Evolutionary conservation across 306 rosid genomes (phyloP), one percentile per base, ranked within the genome.

Genomic region (Cucurbita argyrosperma): DNA sequence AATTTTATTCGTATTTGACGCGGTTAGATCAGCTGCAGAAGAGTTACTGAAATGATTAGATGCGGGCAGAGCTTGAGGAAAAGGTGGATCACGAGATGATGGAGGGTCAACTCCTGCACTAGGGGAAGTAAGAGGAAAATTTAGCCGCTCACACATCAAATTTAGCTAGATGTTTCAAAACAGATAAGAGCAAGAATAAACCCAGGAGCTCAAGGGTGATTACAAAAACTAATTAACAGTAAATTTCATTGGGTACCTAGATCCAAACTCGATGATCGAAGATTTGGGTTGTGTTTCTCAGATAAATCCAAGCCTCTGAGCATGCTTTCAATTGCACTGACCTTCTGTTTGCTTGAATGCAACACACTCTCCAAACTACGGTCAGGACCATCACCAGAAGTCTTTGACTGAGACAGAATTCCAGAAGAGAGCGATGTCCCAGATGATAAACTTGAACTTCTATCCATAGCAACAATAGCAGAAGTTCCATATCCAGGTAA

Each of bases 101-200:
- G 99, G 99, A 87, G 93, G 97, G 92, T 95, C 99, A 95, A 95
- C 97, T 88, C 99, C 99, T 95, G 99, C 96, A 87, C 97, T 87
- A 95, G 97, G 96, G 82, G 84, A 72, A 88, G 88, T 80, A 91
- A 83, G 73, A 84, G 82, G 80, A 77, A 86, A 89, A 85, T 81
- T 89, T 86, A 91, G 95, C 97, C 83, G 85, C 84, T 85, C 92
- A 85, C 86, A 85, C 71, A 69, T 77, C 71, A 76, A 74, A 62
- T 56, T 58, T 79, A 54, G 74, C 59, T 70, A 50, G 46, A 50
- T 26, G 26, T 16, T 70, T 30, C 74, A 30, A 26, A 38, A 37
- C 63, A 54, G 43, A 57, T 58, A 57, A 42, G 39, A 38, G 50
- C 50, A 35, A 47, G n/a, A 74, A 59, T 35, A 46, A 60, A 42